phyloP scores from a whole-genome alignment of 2,329 filamentous ascomycete genomes.

The Ceratocystis cacaofunesta region DNA sequence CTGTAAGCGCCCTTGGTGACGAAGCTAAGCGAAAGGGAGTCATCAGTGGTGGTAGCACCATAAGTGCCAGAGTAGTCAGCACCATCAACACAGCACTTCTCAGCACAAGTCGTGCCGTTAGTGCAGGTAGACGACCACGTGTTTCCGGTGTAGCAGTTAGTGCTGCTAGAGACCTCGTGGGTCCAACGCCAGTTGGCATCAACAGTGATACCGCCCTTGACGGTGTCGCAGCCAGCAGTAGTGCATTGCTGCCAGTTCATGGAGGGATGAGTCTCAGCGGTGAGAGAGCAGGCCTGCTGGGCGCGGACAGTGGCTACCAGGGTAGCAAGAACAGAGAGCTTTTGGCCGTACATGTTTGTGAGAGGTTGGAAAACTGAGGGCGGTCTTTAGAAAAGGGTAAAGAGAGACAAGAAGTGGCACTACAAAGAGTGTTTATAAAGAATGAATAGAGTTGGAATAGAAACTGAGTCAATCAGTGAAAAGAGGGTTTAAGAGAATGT shows the following conservation, averaged over 20 bases:
- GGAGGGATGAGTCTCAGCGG: conserved; percentile 29
- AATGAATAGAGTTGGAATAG: background rate
- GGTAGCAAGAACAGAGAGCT: conserved; percentile 8
- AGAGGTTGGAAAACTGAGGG: background rate
- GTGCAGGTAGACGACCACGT: conserved; percentile 26
- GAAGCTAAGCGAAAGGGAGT: conserved; percentile 35
- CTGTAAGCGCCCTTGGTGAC: conserved; percentile 33
- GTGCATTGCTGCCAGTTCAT: conserved; percentile 33
- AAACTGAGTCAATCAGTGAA: background rate
- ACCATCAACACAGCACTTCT: conserved; percentile 34
- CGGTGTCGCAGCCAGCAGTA: conserved; percentile 28
- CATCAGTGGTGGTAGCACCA: conserved; percentile 33
- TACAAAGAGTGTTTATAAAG: background rate
- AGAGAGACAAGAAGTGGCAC: background rate
- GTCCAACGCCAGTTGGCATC: conserved; percentile 43
- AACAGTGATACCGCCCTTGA: conserved; percentile 32
- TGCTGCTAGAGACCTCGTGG: conserved; percentile 27
- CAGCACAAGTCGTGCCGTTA: conserved; percentile 28
- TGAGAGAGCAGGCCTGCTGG: conserved; percentile 30
- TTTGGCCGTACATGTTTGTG: conserved; percentile 9
- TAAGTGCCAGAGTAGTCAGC: conserved; percentile 31
- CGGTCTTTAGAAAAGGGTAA: background rate
- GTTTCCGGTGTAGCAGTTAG: conserved; percentile 37
- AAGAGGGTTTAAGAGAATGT: background rate
- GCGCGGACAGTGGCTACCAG: conserved; percentile 26